These are phyloP conservation scores for Coniochaeta sp. DNA, from an alignment of 2,329 filamentous ascomycete genomes.

Conservation along the genomic window DNA sequence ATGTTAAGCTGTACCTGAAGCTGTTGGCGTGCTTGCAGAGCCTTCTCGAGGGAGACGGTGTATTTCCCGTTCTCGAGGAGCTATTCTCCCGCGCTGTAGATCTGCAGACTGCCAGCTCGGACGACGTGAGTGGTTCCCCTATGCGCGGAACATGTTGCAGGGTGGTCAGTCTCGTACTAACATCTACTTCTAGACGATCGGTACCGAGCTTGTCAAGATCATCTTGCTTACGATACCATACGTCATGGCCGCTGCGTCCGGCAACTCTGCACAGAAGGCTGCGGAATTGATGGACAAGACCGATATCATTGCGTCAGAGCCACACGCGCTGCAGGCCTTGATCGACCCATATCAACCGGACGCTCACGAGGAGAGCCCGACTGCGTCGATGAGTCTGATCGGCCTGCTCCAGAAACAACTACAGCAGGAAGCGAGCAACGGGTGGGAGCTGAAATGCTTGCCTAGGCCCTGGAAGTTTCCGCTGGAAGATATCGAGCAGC, in stretches of 20 bases:
- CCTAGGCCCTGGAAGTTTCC: conserved; percentile 62
- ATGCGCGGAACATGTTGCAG: background rate
- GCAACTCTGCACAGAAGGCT: conserved; percentile 65
- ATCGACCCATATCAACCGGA: conserved; percentile 77
- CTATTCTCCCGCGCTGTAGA: conserved; percentile 90
- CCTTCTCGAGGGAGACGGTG: conserved; percentile 72
- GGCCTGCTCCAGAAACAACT: conserved; percentile 81
- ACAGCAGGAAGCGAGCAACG: conserved; percentile 62
- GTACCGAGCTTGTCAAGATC: conserved; percentile 89
- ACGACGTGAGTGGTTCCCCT: conserved; percentile 65
- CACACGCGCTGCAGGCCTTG: conserved; percentile 74
- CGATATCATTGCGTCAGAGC: conserved; percentile 85
- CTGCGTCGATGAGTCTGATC: conserved; percentile 62
- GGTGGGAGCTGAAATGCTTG: conserved; percentile 67
- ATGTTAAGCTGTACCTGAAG: conserved; percentile 83
- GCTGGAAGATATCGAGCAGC: conserved; percentile 50
- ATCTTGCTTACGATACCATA: conserved; percentile 94
- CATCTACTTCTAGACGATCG: conserved; percentile 42
- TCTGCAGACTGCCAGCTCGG: conserved; percentile 83
- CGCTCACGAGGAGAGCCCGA: conserved; percentile 53
- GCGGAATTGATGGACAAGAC: conserved; percentile 83
- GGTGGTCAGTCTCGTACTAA: background rate
- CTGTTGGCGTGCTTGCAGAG: conserved; percentile 82
- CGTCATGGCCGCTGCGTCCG: conserved; percentile 66
- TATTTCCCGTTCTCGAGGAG: conserved; percentile 80